A percentile compares a stretch with the other conserved stretches of the same genome.
These are phyloP conservation scores for Amylocystis lapponica DNA, from an alignment of 768 basidiomycete genomes.

Conservation along the genomic window DNA sequence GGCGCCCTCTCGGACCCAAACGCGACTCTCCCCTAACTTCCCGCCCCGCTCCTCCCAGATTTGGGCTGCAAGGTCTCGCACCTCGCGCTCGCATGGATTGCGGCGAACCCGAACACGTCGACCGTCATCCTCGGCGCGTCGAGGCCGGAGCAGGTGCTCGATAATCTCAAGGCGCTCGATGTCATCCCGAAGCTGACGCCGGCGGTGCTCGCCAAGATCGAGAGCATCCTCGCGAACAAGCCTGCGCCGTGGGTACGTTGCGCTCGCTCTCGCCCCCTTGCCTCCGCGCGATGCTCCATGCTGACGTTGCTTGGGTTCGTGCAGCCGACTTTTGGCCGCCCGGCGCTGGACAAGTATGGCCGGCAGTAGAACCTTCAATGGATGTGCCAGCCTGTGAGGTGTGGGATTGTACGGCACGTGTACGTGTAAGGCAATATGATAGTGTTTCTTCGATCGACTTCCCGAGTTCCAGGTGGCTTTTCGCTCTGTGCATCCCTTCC, in stretches of 20 bases:
- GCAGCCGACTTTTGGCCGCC: constrained; percentile 6
- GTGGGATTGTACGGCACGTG: too few relatives aligned
- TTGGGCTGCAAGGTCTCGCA: constrained; percentile 52
- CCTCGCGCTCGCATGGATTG: constrained; percentile 76
- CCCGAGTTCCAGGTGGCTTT: too few relatives aligned
- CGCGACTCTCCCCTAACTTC: not conserved
- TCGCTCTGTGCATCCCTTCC: too few relatives aligned
- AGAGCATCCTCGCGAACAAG: constrained; percentile 54
- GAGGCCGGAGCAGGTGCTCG: constrained; percentile 53
- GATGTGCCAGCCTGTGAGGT: too few relatives aligned
- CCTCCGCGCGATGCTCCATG: not conserved
- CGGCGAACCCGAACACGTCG: constrained; percentile 54
- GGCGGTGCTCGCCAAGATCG: constrained; percentile 60
- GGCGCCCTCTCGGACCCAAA: not conserved
- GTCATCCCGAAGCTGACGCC: constrained; percentile 70
- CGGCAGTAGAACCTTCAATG: too few relatives aligned
- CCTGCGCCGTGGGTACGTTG: constrained; percentile 34
- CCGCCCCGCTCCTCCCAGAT: constrained; percentile 29
- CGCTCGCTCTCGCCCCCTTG: not conserved
- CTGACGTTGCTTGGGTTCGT: not conserved
- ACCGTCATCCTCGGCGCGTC: constrained; percentile 66
- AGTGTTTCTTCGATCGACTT: too few relatives aligned
- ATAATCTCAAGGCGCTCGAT: constrained; percentile 68
- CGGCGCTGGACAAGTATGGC: constrained; percentile 4
- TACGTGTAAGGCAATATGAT: too few relatives aligned